A percentile compares a stretch with the other conserved stretches of the same genome.
These are phyloP conservation scores for Plasmopara viticola DNA, from an alignment of 352 stramenopile genomes.

Conservation along the genomic window DNA sequence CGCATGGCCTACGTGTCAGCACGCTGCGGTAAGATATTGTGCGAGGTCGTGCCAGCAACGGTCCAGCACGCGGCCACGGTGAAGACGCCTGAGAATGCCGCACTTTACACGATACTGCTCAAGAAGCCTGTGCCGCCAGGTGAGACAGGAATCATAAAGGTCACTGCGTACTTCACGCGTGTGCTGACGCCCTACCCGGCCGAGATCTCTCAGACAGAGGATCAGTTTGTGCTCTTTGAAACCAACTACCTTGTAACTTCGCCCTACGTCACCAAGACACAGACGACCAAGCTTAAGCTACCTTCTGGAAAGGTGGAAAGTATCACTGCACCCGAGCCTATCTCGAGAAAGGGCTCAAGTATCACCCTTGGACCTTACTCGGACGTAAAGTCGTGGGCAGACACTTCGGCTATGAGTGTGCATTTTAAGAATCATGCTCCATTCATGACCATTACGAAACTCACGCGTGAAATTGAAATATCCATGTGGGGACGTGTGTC, in stretches of 20 bases:
- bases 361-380: constrained; percentile 78
- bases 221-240: constrained; percentile 81
- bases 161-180: constrained; percentile 74
- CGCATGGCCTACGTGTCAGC: constrained; percentile 55
- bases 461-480: constrained; percentile 85
- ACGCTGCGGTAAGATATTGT: constrained; percentile 68
- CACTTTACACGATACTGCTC: constrained; percentile 69
- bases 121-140: constrained; percentile 49
- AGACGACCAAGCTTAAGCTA: constrained; percentile 85
- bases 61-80: constrained; percentile 21
- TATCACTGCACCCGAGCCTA: constrained; percentile 50
- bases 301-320: constrained; percentile 66
- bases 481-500: constrained; percentile 87
- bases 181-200: constrained; percentile 72
- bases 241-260: constrained; percentile 59
- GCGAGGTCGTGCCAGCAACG: constrained; percentile 50
- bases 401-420: constrained; percentile 28
- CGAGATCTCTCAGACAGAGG: constrained; percentile 73
- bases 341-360: constrained; percentile 61
- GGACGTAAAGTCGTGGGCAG: constrained; percentile 44
- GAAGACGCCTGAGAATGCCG: constrained; percentile 26
- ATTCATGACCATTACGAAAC: constrained; percentile 79
- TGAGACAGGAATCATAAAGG: constrained; percentile 54
- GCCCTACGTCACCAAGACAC: constrained; percentile 67
- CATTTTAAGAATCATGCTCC: constrained; percentile 86